Percentiles rank a stretch among this genome's conserved stretches.
Evolutionary conservation across 805 yeast species (phyloP).

Genomic region (Candida sonorensis): DNA sequence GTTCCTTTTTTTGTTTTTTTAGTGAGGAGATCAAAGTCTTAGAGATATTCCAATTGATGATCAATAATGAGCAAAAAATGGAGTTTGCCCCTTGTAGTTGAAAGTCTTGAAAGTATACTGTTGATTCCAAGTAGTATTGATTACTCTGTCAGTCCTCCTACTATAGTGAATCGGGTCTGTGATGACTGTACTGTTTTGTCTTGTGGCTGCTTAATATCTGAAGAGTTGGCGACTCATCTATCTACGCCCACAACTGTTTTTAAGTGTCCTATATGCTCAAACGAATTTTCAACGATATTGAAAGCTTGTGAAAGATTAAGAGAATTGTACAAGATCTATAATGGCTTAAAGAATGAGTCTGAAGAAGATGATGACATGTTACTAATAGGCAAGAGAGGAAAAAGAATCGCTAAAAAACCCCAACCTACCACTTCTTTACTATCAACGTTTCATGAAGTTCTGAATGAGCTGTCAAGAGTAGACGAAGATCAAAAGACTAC

Average conservation of each 20-base stretch:
- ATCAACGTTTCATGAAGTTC: slow-evolving; percentile 30
- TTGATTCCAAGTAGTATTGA: slow-evolving; percentile 19
- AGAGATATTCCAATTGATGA: too few species aligned
- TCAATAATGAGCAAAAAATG: neutral
- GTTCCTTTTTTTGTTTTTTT: too few species aligned
- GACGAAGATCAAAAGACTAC: neutral
- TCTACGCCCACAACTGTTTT: slow-evolving; percentile 13
- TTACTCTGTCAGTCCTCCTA: slow-evolving; percentile 16
- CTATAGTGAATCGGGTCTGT: slow-evolving; percentile 13
- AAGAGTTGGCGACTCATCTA: slow-evolving; percentile 20
- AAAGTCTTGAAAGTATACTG: slow-evolving; percentile 13
- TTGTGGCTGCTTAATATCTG: slow-evolving; percentile 37
- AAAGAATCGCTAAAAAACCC: slow-evolving; percentile 4
- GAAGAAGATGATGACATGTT: slow-evolving; percentile 6
- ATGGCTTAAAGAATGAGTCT: slow-evolving; percentile 6
- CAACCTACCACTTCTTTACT: slow-evolving; percentile 21
- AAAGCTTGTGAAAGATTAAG: slow-evolving; percentile 30
- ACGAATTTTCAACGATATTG: slow-evolving; percentile 15
- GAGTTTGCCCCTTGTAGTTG: slow-evolving; percentile 5
- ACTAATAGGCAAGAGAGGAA: slow-evolving; percentile 2
- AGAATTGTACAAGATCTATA: slow-evolving; percentile 14
- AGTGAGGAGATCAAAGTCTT: too few species aligned
- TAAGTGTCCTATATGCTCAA: slow-evolving; percentile 32
- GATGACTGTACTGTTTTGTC: slow-evolving; percentile 28
- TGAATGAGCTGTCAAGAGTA: slow-evolving; percentile 20